Base-by-base conservation (phyloP, 2,329 filamentous ascomycete genomes). In the Pleomassaria siparia region DNA sequence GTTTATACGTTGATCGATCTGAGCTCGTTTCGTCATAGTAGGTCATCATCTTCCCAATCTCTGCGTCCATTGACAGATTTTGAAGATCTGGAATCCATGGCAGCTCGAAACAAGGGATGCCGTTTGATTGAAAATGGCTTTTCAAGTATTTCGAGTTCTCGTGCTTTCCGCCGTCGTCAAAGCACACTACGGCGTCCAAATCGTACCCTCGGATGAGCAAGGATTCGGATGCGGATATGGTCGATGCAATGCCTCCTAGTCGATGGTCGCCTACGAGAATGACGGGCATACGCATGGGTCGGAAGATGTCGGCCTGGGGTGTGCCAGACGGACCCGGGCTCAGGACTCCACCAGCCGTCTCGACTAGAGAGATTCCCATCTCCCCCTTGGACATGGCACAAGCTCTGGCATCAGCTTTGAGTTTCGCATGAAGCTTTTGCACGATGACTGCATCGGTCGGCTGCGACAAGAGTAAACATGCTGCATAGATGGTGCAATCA, bases 301-400 rank as follows among this genome's bases (percentile, higher is more conserved):
- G 76, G 63, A 91, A 94, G 1, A 91, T 72, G 60, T 95, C 89
- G 2, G 85, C 88, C 63, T 95, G 89, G 0, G 86, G 83, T 1
- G 79, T 86, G 9, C 88, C 88, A 28, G 86, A 88, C 1, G 89
- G 89, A 0, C 82, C 82, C 0, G 89, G 89, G 0, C 88, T 92
- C 51, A 92, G 84, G 0, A 92, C 87, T 1, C 89, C 89, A 1
- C 89, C 89, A 1, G 89, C 89, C 1, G 89, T 94, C 66, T 95
- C 89, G 37, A 94, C 75, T 39, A 95, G 78, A 1, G 88, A 72
- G 69, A 67, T 33, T 1, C 59, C 56, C 44, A 50, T 54, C 0
- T 41, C 35, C 2, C 40, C 43, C 22, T 32, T 26, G 10, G 47
- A 45, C 21, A 40, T 43, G 2, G 47, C 35, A 3, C 37, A 21